Evolutionary conservation across 116 monocot genomes (phyloP), one percentile per base, ranked within the genome.

Genomic region (Cymodocea nodosa): DNA sequence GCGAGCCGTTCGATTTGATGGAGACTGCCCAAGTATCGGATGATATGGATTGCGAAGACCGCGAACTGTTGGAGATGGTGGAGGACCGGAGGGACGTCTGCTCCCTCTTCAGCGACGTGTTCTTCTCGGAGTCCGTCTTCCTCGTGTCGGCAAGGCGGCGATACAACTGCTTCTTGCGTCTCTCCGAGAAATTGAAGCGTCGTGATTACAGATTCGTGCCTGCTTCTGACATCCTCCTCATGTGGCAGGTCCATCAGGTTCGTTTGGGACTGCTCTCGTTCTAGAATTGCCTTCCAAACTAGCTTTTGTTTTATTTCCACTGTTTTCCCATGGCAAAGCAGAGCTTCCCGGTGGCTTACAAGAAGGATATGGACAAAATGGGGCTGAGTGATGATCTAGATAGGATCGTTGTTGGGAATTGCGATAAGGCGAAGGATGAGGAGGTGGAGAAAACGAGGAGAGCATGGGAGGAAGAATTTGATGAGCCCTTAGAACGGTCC

Each of bases 181-280:
- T 97, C n/a, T 52, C 63, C 40, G 74, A 65, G 67, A 66, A 75
- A 56, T 20, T 40, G 37, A 20, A 22, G 16, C 71, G 63, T 55
- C 44, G 40, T 4, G 39, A 23, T 23, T 49, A 24, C 6, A 71
- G 72, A 25, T 52, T 97, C 59, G 81, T 86, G 62, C 91, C 91
- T 14, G 60, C 85, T 34, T 79, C 84, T 0, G 97, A 97, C 61
- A 76, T 91, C n/a, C 81, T 85, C 34, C 88, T 91, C 60, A 91
- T 97, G 83, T 97, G 82, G 85, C 78, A 84, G 51, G 75, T 77
- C 35, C 97, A 97, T 66, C 81, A 87, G 85, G 95, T 95, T 40
- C 5, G 35, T 23, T 68, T 39, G 36, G 37, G 10, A 30, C 30
- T 30, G 16, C 55, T 39, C 35, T 56, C 22, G 35, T 12, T 56